Conservation (phyloP, 2,329 filamentous ascomycete genomes). For the Gyromitra esculenta region DNA sequence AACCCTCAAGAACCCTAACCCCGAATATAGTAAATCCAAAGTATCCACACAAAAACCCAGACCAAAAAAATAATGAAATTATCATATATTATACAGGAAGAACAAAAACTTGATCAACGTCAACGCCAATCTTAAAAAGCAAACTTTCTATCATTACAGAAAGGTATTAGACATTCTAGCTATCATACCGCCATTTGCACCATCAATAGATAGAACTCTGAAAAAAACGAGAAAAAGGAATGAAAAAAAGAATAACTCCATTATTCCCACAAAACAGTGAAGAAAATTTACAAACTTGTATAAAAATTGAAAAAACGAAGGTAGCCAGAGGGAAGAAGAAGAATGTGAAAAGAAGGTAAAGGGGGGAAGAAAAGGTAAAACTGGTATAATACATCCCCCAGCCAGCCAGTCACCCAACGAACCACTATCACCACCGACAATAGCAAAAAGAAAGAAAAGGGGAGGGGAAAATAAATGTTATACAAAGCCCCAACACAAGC, state of each 20-base stretch:
- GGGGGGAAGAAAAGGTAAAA: neutral
- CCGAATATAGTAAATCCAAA: no score
- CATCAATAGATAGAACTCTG: neutral
- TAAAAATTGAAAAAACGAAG: neutral
- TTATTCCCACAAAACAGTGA: slow-evolving; percentile 11
- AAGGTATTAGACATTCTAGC: slow-evolving; percentile 27
- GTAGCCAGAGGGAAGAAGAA: slow-evolving; percentile 13
- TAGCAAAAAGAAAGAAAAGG: neutral
- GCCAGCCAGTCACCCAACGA: neutral
- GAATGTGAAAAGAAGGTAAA: slow-evolving; percentile 12
- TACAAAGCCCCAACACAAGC: slow-evolving; percentile 10
- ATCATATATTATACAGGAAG: slow-evolving; percentile 9
- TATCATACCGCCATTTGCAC: slow-evolving; percentile 18
- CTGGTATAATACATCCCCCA: slow-evolving; percentile 24
- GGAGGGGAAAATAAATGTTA: neutral
- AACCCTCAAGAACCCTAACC: no score
- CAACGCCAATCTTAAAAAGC: slow-evolving; percentile 1
- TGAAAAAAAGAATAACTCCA: slow-evolving; percentile 17
- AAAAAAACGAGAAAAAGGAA: slow-evolving; percentile 18
- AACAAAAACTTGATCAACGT: neutral
- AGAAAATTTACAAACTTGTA: slow-evolving; percentile 21
- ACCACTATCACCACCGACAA: neutral
- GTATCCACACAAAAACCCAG: neutral
- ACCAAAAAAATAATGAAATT: neutral
- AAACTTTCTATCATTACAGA: slow-evolving; percentile 12